Conservation (phyloP, 2,329 filamentous ascomycete species). For the Stagonosporopsis cucurbitacearum region DNA sequence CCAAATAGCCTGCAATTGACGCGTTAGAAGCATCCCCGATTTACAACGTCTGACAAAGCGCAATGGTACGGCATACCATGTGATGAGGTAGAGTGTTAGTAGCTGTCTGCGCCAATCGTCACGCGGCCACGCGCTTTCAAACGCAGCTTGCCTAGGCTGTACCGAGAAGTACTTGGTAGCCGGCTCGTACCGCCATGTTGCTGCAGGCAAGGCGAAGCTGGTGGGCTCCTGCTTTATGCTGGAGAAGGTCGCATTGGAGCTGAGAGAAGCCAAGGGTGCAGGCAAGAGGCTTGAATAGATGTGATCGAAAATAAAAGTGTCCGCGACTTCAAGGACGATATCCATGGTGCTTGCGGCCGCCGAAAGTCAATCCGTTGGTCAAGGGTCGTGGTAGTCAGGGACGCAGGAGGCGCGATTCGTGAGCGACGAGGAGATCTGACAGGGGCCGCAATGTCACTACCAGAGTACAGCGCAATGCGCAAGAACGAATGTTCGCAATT, state of each 20-base stretch:
- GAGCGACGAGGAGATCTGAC: conserved; percentile 7
- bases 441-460: conserved; percentile 1
- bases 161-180: conserved; percentile 73
- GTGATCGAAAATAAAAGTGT: conserved; percentile 82
- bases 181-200: conserved; percentile 71
- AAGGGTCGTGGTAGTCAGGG: conserved; percentile 23
- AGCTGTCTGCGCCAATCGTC: conserved; percentile 80
- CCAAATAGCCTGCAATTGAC: conserved; percentile 76
- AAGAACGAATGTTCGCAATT: conserved; percentile 2
- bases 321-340: conserved; percentile 83
- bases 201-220: conserved; percentile 32
- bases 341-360: conserved; percentile 68
- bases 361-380: conserved; percentile 13
- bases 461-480: neutral
- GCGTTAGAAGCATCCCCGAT: conserved; percentile 15
- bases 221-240: conserved; percentile 52
- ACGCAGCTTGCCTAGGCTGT: conserved; percentile 76
- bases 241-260: conserved; percentile 64
- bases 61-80: conserved; percentile 66
- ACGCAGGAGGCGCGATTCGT: conserved; percentile 30
- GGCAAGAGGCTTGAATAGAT: conserved; percentile 77
- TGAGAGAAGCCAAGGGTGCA: conserved; percentile 53
- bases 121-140: conserved; percentile 76
- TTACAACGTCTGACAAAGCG: neutral
- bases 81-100: conserved; percentile 79